Conservation (phyloP, 306 rosid species). For the Bauhinia variegata region DNA sequence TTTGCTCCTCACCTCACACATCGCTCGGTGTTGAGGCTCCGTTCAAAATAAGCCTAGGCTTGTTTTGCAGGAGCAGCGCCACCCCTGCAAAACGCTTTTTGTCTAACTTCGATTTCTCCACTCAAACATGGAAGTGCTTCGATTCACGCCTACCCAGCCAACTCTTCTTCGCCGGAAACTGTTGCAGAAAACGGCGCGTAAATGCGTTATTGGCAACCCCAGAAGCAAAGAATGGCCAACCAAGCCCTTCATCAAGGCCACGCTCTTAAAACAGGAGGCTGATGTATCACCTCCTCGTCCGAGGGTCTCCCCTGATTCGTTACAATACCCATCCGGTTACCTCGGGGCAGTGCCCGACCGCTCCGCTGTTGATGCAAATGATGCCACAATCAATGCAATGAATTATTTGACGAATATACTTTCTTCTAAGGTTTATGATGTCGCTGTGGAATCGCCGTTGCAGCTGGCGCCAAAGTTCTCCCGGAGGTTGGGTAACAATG, state of each 20-base stretch:
- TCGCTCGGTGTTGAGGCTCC: too few relatives aligned
- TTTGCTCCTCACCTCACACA: too few relatives aligned
- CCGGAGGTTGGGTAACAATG: constrained; percentile 59
- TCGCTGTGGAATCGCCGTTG: constrained; percentile 78
- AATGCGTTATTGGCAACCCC: constrained; percentile 1
- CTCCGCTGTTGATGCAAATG: constrained; percentile 30
- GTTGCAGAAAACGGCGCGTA: neutral
- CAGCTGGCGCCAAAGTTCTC: constrained; percentile 79
- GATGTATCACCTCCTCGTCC: constrained; percentile 45
- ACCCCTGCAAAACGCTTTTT: too few relatives aligned
- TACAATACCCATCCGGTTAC: constrained; percentile 74
- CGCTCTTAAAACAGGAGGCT: constrained; percentile 46
- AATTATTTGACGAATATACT: constrained; percentile 73
- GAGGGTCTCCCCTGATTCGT: constrained; percentile 53
- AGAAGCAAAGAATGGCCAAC: neutral
- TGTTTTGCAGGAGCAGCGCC: too few relatives aligned
- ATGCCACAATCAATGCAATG: constrained; percentile 51
- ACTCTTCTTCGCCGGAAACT: constrained; percentile 33
- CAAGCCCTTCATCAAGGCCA: constrained; percentile 47
- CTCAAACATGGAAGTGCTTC: constrained; percentile 59
- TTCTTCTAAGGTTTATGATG: constrained; percentile 84
- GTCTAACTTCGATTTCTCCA: too few relatives aligned
- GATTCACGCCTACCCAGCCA: constrained; percentile 39
- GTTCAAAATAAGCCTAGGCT: too few relatives aligned
- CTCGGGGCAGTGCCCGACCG: constrained; percentile 75